Evolutionary conservation across 306 rosid genomes (phyloP).

Genomic region (Quercus agrifolia): DNA sequence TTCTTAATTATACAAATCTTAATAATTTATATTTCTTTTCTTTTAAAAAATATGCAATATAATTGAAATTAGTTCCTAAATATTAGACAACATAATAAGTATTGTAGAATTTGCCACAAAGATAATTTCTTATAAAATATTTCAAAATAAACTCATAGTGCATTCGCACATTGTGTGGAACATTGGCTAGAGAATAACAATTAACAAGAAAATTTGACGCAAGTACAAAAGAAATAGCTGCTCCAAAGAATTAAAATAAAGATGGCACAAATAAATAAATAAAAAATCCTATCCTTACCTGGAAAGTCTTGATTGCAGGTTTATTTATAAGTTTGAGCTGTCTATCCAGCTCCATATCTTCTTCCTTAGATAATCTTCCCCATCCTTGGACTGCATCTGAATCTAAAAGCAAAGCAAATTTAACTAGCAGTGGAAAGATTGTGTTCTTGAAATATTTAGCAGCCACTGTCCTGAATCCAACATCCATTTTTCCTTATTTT

Average conservation of each 20-base stretch:
- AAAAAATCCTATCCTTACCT: slow-evolving; percentile 7
- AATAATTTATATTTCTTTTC: too few relatives aligned
- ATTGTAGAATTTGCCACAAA: too few relatives aligned
- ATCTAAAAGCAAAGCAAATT: not conserved
- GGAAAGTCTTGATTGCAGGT: slow-evolving; percentile 27
- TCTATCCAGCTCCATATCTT: slow-evolving; percentile 14
- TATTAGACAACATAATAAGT: too few relatives aligned
- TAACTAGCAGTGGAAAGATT: not conserved
- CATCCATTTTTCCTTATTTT: not conserved
- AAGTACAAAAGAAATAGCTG: not conserved
- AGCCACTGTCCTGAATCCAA: slow-evolving; percentile 4
- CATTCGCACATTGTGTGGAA: too few relatives aligned
- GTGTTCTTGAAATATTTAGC: not conserved
- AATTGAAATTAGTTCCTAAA: too few relatives aligned
- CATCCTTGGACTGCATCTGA: slow-evolving; percentile 18
- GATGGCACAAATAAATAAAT: not conserved
- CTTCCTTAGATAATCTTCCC: slow-evolving; percentile 7
- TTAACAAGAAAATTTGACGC: not conserved
- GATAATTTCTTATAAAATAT: too few relatives aligned
- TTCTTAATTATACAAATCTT: too few relatives aligned
- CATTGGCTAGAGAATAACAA: not conserved
- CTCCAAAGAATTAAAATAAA: not conserved
- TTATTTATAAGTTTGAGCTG: slow-evolving; percentile 23
- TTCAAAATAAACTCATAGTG: too few relatives aligned
- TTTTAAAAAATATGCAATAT: too few relatives aligned